Evolutionary conservation across 495 filamentous ascomycete genomes (phyloP).

Genomic region (Podospora tetraspora): DNA sequence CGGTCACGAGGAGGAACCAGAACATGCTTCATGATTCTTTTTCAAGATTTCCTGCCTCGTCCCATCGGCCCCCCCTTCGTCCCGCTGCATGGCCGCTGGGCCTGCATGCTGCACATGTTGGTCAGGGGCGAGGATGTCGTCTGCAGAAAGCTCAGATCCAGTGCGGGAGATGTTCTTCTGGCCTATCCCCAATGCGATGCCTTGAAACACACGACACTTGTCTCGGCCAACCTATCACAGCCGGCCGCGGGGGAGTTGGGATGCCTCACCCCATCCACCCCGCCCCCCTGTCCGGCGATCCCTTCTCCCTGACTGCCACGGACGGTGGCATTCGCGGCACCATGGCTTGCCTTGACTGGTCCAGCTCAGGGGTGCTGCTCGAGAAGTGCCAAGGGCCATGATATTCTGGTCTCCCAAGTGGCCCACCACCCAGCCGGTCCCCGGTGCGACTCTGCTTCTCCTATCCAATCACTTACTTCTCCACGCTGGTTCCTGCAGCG

Average conservation of each 20-base stretch:
- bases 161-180: constrained; percentile 18
- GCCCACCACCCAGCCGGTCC: constrained; percentile 12
- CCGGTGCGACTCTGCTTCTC: constrained; percentile 7
- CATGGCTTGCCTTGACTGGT: constrained; percentile 32
- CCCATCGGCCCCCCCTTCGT: neutral
- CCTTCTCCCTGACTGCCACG: constrained; percentile 31
- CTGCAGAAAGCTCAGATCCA: constrained; percentile 2
- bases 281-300: constrained; percentile 14
- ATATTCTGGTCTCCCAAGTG: constrained; percentile 15
- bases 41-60: neutral
- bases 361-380: constrained; percentile 22
- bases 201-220: constrained; percentile 30
- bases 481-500: constrained; percentile 20
- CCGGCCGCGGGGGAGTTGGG: constrained; percentile 3
- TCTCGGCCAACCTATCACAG: constrained; percentile 21
- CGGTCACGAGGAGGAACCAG: neutral
- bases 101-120: neutral
- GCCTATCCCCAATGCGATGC: constrained; percentile 18
- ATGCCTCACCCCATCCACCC: constrained; percentile 4
- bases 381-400: constrained; percentile 10
- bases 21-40: neutral
- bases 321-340: constrained; percentile 22
- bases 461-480: constrained; percentile 17
- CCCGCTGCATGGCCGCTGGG: neutral
- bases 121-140: constrained; percentile 1